These are phyloP conservation scores for Pholiota microspora DNA, from an alignment of 768 basidiomycete genomes.

Conservation along the genomic window DNA sequence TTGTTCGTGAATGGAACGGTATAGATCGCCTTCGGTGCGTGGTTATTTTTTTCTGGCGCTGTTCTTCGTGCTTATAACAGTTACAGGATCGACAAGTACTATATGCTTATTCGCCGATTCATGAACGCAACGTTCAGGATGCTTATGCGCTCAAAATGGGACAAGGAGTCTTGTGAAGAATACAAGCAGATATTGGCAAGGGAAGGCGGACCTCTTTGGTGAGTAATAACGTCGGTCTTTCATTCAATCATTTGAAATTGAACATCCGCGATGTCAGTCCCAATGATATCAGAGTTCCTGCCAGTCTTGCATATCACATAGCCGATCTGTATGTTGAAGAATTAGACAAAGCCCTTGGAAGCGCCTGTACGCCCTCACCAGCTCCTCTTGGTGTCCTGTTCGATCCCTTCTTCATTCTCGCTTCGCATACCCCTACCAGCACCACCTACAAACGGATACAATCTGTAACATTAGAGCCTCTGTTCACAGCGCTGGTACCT, in stretches of 20 bases:
- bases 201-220: conserved; percentile 87
- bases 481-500: conserved; percentile 53
- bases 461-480: conserved; percentile 63
- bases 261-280: conserved; percentile 42
- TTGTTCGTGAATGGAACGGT: conserved; percentile 90
- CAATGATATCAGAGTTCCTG: conserved; percentile 69
- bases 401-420: conserved; percentile 68
- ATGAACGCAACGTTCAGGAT: conserved; percentile 84
- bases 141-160: conserved; percentile 72
- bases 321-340: conserved; percentile 90
- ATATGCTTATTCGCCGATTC: conserved; percentile 90
- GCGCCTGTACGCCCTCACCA: conserved; percentile 46
- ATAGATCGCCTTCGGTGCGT: conserved; percentile 86
- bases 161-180: conserved; percentile 44
- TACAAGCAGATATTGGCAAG: conserved; percentile 68
- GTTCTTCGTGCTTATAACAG: conserved; percentile 4
- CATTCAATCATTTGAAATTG: conserved; percentile 3
- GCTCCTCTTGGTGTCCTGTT: conserved; percentile 34
- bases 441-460: conserved; percentile 75
- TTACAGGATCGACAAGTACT: conserved; percentile 92
- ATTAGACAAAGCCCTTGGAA: conserved; percentile 63
- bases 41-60: neutral
- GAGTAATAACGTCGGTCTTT: conserved; percentile 19
- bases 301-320: conserved; percentile 80
- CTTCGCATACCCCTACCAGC: conserved; percentile 62